phyloP scores from a whole-genome alignment of 495 filamentous ascomycete species.

The Penicillium herquei region DNA sequence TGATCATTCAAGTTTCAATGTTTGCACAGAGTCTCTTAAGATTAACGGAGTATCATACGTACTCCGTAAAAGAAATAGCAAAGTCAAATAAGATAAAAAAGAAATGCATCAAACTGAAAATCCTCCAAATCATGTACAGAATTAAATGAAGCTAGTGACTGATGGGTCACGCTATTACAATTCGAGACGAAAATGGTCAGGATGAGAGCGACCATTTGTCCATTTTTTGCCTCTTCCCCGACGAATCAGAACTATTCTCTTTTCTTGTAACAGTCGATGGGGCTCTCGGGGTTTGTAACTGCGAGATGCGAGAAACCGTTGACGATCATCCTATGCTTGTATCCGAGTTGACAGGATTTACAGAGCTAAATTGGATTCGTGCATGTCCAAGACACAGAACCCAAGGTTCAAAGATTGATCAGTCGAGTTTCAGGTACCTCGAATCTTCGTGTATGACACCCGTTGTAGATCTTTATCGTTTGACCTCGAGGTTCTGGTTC shows the following conservation, averaged over 20 bases:
- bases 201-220: background rate
- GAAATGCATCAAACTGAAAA: background rate
- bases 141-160: background rate
- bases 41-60: no score
- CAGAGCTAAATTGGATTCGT: background rate
- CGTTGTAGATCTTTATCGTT: constrained; percentile 3
- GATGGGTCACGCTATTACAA: background rate
- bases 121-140: background rate
- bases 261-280: background rate
- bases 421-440: background rate
- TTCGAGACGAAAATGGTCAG: background rate
- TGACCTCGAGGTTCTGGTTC: constrained; percentile 3
- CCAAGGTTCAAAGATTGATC: background rate
- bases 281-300: constrained; percentile 5
- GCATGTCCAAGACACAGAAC: background rate
- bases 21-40: no score
- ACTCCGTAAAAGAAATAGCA: background rate
- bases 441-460: background rate
- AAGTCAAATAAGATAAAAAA: background rate
- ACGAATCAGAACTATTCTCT: constrained; percentile 7
- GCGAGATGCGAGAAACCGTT: constrained; percentile 26
- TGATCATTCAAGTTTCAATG: no score
- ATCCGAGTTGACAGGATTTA: constrained; percentile 14
- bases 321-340: constrained; percentile 22
- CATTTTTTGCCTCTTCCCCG: constrained; percentile 2